These are phyloP conservation scores for Collybia nuda DNA, from an alignment of 768 basidiomycete genomes.

Conservation along the genomic window DNA sequence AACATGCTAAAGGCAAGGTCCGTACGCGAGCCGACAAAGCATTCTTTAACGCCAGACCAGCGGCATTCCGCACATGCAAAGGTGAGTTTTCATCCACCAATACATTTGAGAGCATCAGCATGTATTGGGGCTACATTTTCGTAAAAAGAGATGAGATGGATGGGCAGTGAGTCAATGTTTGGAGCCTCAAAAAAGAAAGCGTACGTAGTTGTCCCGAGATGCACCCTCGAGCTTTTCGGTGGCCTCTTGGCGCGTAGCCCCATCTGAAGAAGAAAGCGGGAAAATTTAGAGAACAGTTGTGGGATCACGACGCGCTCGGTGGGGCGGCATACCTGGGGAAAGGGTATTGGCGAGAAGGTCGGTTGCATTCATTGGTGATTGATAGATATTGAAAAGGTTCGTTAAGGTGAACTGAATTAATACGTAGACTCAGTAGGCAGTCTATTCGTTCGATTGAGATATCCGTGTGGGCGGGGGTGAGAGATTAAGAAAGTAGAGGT, in stretches of 20 bases:
- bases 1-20: conserved; percentile 14
- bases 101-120: conserved; percentile 85
- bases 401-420: conserved; percentile 8
- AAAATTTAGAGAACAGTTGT: conserved; percentile 19
- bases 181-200: conserved; percentile 28
- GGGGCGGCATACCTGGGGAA: conserved; percentile 69
- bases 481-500: conserved; percentile 2
- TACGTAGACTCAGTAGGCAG: not conserved
- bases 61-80: conserved; percentile 87
- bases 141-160: conserved; percentile 18
- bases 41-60: conserved; percentile 96
- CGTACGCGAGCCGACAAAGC: conserved; percentile 86
- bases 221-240: conserved; percentile 87
- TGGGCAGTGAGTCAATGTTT: conserved; percentile 15
- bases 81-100: conserved; percentile 74
- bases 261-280: conserved; percentile 52
- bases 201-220: conserved; percentile 85
- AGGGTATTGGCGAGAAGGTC: conserved; percentile 92
- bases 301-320: conserved; percentile 26
- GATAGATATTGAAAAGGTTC: conserved; percentile 8
- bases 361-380: conserved; percentile 80
- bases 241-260: conserved; percentile 88
- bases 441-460: conserved; percentile 2
- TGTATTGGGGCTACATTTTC: conserved; percentile 77
- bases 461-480: conserved; percentile 2